Percentiles rank a stretch among this genome's conserved stretches.
These are phyloP conservation scores for Volvariella surrecta DNA, from an alignment of 1,284 basidiomycete genomes.

Conservation along the genomic window DNA sequence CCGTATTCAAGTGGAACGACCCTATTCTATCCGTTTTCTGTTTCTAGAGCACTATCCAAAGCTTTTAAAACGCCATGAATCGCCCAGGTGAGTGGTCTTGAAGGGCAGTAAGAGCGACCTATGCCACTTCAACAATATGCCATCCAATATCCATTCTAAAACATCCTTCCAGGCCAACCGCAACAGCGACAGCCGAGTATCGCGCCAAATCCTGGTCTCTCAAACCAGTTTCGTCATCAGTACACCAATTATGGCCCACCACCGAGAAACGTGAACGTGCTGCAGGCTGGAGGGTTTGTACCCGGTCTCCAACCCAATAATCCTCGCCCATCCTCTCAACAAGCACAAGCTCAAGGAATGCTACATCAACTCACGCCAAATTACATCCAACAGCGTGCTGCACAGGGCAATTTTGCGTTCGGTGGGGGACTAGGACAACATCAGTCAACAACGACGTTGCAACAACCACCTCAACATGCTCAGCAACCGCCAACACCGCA, in stretches of 20 bases:
- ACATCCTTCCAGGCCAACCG: conserved; percentile 53
- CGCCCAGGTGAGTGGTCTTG: conserved; percentile 31
- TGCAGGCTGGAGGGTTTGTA: conserved; percentile 38
- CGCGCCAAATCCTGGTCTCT: conserved; percentile 52
- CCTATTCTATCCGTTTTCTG: neutral
- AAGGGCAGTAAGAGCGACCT: conserved; percentile 6
- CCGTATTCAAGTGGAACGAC: neutral
- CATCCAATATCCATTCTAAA: neutral
- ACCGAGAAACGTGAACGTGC: conserved; percentile 46
- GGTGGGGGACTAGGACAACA: conserved; percentile 44
- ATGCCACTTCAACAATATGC: conserved; percentile 12
- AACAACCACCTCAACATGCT: conserved; percentile 37
- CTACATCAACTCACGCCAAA: conserved; percentile 54
- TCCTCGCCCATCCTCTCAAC: conserved; percentile 45
- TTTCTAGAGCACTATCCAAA: neutral
- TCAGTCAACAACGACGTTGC: conserved; percentile 34
- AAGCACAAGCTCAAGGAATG: conserved; percentile 39
- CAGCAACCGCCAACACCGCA: conserved; percentile 26
- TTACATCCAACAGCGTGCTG: conserved; percentile 56
- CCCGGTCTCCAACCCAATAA: conserved; percentile 45
- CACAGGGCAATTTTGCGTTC: conserved; percentile 51
- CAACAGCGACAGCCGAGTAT: conserved; percentile 70
- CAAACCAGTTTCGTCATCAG: conserved; percentile 54
- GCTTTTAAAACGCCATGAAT: conserved; percentile 30
- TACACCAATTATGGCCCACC: conserved; percentile 57